Evolutionary conservation across 2,329 filamentous ascomycete genomes (phyloP).

Genomic region (Diatrype stigma): DNA sequence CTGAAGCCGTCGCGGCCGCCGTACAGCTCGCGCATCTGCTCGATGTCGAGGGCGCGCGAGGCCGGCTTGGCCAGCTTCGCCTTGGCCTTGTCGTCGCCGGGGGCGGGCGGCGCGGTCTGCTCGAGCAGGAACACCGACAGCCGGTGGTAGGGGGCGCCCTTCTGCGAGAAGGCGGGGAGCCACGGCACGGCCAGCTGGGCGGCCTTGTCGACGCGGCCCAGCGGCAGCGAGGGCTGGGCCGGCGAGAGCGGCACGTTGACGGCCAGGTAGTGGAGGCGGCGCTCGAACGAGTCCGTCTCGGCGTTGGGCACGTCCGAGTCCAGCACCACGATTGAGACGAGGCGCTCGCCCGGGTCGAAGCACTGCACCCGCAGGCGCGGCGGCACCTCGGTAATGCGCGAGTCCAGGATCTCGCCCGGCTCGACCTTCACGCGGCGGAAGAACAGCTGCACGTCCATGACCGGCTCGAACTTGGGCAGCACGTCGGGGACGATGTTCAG

Average conservation of each 20-base stretch:
- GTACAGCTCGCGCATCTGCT: slow-evolving; percentile 51
- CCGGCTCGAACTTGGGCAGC: slow-evolving; percentile 72
- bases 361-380: slow-evolving; percentile 79
- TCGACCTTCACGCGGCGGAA: slow-evolving; percentile 68
- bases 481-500: slow-evolving; percentile 87
- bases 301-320: slow-evolving; percentile 86
- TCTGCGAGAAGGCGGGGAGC: slow-evolving; percentile 82
- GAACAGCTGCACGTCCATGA: slow-evolving; percentile 74
- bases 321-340: slow-evolving; percentile 80
- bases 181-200: slow-evolving; percentile 72
- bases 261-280: slow-evolving; percentile 84
- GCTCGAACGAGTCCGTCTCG: slow-evolving; percentile 69
- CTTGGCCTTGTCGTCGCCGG: no score
- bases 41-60: slow-evolving; percentile 54
- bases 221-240: slow-evolving; percentile 56
- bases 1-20: slow-evolving; percentile 62
- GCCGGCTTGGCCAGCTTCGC: no score
- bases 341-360: slow-evolving; percentile 75
- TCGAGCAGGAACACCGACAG: slow-evolving; percentile 79
- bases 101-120: no score
- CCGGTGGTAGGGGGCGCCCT: slow-evolving; percentile 88
- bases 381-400: slow-evolving; percentile 65
- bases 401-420: slow-evolving; percentile 76
- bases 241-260: slow-evolving; percentile 55
- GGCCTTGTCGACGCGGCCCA: slow-evolving; percentile 55